A percentile compares a stretch with the other conserved stretches of the same genome.
Conservation (phyloP, 2,329 filamentous ascomycete genomes). For the Thielaviopsis cerberus region DNA sequence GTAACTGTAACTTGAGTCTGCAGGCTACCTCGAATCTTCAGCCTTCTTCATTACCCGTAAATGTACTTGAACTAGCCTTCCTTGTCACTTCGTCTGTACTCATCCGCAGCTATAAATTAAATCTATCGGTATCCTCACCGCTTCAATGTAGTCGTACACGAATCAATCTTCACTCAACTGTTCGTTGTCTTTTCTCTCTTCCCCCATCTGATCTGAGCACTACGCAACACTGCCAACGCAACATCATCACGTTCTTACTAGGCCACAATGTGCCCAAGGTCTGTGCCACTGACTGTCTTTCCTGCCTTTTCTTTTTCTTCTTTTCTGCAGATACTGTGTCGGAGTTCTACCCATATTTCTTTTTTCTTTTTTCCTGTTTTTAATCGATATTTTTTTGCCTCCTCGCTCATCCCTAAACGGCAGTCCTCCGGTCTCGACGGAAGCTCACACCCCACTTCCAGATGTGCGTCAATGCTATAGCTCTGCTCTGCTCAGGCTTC, state of each 20-base stretch:
- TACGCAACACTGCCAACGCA: not conserved
- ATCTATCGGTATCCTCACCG: no score
- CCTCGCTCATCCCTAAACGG: not conserved
- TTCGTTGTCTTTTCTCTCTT: not conserved
- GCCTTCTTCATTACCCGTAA: no score
- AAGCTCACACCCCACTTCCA: not conserved
- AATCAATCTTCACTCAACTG: no score
- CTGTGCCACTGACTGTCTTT: no score
- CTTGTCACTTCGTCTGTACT: no score
- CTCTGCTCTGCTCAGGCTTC: not conserved
- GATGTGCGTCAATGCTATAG: not conserved
- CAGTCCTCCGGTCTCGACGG: not conserved
- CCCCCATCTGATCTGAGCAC: not conserved
- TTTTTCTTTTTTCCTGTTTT: not conserved
- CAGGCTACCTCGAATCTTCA: no score
- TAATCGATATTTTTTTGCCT: not conserved
- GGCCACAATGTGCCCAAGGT: not conserved
- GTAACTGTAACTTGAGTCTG: no score
- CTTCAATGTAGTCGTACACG: no score
- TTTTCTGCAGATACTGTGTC: not conserved
- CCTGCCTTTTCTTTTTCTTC: no score
- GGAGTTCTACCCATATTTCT: not conserved
- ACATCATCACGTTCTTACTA: not conserved
- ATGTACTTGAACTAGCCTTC: no score
- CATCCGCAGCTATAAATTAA: no score